Base-by-base conservation (phyloP, 78 protist species). In the Guillardia theta region DNA sequence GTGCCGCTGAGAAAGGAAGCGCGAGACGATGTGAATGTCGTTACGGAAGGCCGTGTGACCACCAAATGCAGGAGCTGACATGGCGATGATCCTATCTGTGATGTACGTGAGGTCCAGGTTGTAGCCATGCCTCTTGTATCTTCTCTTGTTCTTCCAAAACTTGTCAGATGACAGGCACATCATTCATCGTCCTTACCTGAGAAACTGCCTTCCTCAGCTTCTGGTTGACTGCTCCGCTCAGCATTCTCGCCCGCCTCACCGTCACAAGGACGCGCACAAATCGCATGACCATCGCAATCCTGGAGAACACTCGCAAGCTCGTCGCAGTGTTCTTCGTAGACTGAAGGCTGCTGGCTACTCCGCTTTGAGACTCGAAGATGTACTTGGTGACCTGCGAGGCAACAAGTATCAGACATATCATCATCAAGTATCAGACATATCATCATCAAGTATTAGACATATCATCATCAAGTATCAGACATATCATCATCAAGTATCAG, bases 41-140 rank as follows among this genome's bases (percentile, higher is more conserved):
- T 70, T 70, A 24, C 83, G 83, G 83, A 36, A 70, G 27, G 83
- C 41, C 83, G 33, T 70, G 83, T 70, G 83, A 3, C 83, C 83
- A 4, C 83, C 83, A 24, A 70, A 33, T 24, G 83, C 83, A 0
- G 83, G 83, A 36, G 83, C 83, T 33, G 83, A 70, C 83, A 70
- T 70, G 1, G 83, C 83, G 21, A 70, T 70, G 83, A 70, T 70
- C 45, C 83, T 1, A 43, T 70, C 41, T 0, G 83, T 70, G 83
- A 70, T 70, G 83, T 70, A 70, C n/a, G 83, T 70, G 46, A 70
- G 6, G 36, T 70, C 83, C 4, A 70, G 83, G 83, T 70, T 43
- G 83, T 36, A 70, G n/a, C 83, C 83, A 6, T 70, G 83, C 45
- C 22, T 33, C 41, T 70, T 70, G 41, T 33, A 70, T 1, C 83